Evolutionary conservation across 1,139 yeast species (phyloP).

Genomic region (Protomyces inundatus): DNA sequence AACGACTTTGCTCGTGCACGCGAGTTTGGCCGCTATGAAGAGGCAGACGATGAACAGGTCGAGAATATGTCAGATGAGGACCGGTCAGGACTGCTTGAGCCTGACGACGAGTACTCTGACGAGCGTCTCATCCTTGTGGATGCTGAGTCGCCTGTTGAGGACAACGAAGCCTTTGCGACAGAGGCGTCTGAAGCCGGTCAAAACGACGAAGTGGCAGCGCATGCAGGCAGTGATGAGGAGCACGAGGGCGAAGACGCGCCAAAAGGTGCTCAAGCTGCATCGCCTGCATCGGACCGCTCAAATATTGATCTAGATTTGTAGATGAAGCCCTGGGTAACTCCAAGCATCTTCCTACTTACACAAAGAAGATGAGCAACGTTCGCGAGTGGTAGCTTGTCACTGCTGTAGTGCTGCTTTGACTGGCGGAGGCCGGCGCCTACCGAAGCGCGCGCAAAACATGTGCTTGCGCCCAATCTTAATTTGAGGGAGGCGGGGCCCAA

Average conservation of each 20-base stretch:
- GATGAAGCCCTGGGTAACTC: background rate
- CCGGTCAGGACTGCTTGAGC: background rate
- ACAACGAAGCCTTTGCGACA: too few species aligned
- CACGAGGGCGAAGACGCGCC: background rate
- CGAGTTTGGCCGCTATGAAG: conserved; percentile 9
- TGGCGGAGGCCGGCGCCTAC: too few species aligned
- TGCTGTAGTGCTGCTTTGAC: too few species aligned
- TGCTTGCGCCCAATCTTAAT: too few species aligned
- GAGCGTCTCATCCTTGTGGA: background rate
- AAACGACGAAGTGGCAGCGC: background rate
- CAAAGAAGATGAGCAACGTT: too few species aligned
- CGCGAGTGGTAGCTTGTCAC: too few species aligned
- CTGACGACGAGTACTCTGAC: background rate
- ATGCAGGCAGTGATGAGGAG: background rate
- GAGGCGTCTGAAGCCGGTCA: too few species aligned
- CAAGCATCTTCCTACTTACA: too few species aligned
- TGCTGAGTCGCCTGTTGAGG: background rate
- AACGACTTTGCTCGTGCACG: conserved; percentile 17
- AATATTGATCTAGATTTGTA: background rate
- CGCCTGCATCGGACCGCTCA: background rate
- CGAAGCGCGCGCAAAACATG: too few species aligned
- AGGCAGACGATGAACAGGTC: conserved; percentile 19
- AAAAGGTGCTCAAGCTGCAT: background rate
- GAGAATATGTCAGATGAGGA: conserved; percentile 1
- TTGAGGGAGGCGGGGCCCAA: too few species aligned